Evolutionary conservation across 1,139 yeast species (phyloP).

Genomic region (Geotrichum klebahnii): DNA sequence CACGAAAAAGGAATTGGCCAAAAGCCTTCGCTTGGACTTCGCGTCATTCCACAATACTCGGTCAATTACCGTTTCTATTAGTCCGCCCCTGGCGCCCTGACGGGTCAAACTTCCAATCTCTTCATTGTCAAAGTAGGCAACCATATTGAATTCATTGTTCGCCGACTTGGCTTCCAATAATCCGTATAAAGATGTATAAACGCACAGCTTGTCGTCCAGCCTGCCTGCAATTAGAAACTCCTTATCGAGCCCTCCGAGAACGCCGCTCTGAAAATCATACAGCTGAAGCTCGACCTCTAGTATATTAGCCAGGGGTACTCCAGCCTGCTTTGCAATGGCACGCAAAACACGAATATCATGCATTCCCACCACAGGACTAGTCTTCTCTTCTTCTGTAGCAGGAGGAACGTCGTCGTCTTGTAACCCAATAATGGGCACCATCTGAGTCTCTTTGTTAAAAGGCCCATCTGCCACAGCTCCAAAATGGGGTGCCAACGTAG

Average conservation of each 20-base stretch:
- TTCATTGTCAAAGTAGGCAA: constrained; percentile 86
- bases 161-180: constrained; percentile 46
- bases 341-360: constrained; percentile 69
- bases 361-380: constrained; percentile 54
- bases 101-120: constrained; percentile 86
- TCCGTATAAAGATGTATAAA: constrained; percentile 70
- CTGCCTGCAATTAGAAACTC: constrained; percentile 86
- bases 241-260: constrained; percentile 76
- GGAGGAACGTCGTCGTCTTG: constrained; percentile 23
- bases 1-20: constrained; percentile 67
- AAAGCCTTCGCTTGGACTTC: constrained; percentile 34
- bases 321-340: constrained; percentile 60
- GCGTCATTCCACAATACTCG: constrained; percentile 61
- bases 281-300: constrained; percentile 80
- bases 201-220: constrained; percentile 80
- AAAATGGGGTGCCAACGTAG: constrained; percentile 86
- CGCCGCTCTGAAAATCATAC: constrained; percentile 73
- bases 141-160: constrained; percentile 64
- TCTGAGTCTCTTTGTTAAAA: constrained; percentile 76
- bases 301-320: constrained; percentile 50
- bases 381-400: constrained; percentile 45
- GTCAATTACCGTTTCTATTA: constrained; percentile 68
- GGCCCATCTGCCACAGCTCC: constrained; percentile 69
- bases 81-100: constrained; percentile 90
- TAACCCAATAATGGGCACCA: constrained; percentile 75